These are phyloP conservation scores for Sarocladiaceae sp. DNA, from an alignment of 2,329 filamentous ascomycete species.

Conservation along the genomic window DNA sequence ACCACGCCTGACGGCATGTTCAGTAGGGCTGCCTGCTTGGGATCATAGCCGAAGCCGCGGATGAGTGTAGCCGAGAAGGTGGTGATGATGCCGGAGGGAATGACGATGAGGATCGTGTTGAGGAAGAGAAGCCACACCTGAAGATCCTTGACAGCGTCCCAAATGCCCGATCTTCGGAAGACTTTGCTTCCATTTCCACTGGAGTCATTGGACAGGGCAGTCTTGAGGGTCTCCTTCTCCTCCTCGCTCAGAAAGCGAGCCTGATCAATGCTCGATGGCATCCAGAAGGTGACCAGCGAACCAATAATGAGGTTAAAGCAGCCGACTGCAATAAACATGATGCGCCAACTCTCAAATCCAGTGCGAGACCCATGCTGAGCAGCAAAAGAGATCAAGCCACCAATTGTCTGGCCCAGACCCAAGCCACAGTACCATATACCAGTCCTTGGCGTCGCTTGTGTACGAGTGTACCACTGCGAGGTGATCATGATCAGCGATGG, in stretches of 20 bases:
- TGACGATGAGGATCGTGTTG: background rate
- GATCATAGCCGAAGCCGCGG: conserved; percentile 14
- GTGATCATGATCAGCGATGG: conserved; percentile 49
- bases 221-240: conserved; percentile 42
- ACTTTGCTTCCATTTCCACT: conserved; percentile 36
- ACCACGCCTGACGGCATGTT: conserved; percentile 11
- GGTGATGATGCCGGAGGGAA: conserved; percentile 27
- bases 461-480: conserved; percentile 32
- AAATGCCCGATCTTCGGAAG: conserved; percentile 34
- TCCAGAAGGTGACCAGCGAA: conserved; percentile 38
- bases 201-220: conserved; percentile 49
- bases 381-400: conserved; percentile 28
- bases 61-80: conserved; percentile 11
- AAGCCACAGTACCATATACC: conserved; percentile 28
- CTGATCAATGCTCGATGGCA: conserved; percentile 39
- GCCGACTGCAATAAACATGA: conserved; percentile 46
- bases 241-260: conserved; percentile 39
- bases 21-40: conserved; percentile 12
- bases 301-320: conserved; percentile 38
- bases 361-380: conserved; percentile 19
- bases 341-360: conserved; percentile 39
- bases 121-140: conserved; percentile 18
- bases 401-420: conserved; percentile 23
- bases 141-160: conserved; percentile 34
- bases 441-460: conserved; percentile 30